Evolutionary conservation across 495 filamentous ascomycete species (phyloP).

Genomic region (Annulohypoxylon maeteangense): DNA sequence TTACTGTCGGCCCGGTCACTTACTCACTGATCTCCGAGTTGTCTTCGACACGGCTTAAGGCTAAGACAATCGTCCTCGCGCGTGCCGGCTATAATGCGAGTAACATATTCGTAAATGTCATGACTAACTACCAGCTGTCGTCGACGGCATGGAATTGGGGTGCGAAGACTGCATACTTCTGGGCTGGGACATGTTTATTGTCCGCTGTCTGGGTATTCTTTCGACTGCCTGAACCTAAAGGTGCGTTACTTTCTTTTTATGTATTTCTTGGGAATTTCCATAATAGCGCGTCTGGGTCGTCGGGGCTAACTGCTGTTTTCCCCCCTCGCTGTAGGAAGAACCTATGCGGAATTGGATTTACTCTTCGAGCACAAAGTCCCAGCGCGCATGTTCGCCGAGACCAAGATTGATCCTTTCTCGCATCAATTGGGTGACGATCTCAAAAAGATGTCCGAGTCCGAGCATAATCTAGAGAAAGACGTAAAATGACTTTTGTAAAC

Average conservation of each 20-base stretch:
- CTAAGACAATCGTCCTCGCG: slow-evolving; percentile 66
- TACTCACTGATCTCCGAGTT: slow-evolving; percentile 67
- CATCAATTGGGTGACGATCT: slow-evolving; percentile 2
- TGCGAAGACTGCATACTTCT: slow-evolving; percentile 60
- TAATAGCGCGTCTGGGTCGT: not conserved
- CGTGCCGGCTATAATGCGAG: slow-evolving; percentile 63
- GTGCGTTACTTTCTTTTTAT: slow-evolving; percentile 1
- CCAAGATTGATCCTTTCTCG: slow-evolving; percentile 42
- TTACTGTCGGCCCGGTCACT: slow-evolving; percentile 65
- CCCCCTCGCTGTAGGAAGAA: slow-evolving; percentile 40
- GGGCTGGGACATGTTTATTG: slow-evolving; percentile 60
- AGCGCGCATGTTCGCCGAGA: slow-evolving; percentile 53
- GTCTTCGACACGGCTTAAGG: slow-evolving; percentile 62
- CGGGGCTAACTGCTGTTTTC: not conserved
- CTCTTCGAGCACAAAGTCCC: slow-evolving; percentile 58
- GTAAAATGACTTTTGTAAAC: slow-evolving; percentile 4
- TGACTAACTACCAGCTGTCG: slow-evolving; percentile 63
- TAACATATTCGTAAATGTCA: slow-evolving; percentile 57
- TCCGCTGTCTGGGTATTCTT: slow-evolving; percentile 52
- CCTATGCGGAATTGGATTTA: slow-evolving; percentile 62
- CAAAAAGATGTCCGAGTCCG: slow-evolving; percentile 11
- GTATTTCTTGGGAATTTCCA: not conserved
- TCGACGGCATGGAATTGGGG: slow-evolving; percentile 64
- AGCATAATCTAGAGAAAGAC: slow-evolving; percentile 15
- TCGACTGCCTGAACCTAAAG: slow-evolving; percentile 51